A percentile compares a stretch with the other conserved stretches of the same genome.
Evolutionary conservation across 352 stramenopile species (phyloP).

Genomic region (Pythium phragmiticola): DNA sequence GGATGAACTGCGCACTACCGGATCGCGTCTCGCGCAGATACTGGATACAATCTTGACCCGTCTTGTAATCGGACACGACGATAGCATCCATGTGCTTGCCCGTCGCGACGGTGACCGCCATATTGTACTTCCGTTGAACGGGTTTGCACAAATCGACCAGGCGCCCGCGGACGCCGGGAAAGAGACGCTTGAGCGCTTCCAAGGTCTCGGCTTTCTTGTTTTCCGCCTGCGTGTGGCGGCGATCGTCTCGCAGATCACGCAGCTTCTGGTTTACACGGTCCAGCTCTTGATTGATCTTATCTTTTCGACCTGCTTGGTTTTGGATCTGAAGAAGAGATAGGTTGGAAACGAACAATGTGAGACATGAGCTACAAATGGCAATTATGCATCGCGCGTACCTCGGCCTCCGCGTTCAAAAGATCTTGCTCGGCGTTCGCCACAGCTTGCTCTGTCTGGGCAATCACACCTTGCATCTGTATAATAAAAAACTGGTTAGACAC

Average conservation of each 20-base stretch:
- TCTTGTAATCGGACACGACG: constrained; percentile 79
- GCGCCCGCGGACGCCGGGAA: constrained; percentile 92
- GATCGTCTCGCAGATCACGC: constrained; percentile 91
- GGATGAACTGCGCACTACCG: constrained; percentile 96
- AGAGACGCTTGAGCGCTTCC: constrained; percentile 85
- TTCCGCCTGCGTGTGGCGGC: constrained; percentile 91
- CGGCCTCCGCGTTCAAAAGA: constrained; percentile 53
- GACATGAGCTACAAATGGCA: background rate
- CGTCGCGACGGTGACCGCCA: constrained; percentile 96
- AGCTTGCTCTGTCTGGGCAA: constrained; percentile 52
- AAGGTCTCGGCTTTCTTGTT: constrained; percentile 72
- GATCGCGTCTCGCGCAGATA: constrained; percentile 96
- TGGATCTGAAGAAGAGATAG: constrained; percentile 35
- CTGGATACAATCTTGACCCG: constrained; percentile 82
- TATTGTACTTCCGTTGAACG: constrained; percentile 95
- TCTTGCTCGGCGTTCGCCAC: constrained; percentile 54
- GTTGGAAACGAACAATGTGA: background rate
- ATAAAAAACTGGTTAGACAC: background rate
- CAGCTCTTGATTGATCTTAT: constrained; percentile 63
- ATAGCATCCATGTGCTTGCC: constrained; percentile 97
- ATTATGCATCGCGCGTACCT: constrained; percentile 31
- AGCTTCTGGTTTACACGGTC: constrained; percentile 84
- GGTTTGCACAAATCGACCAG: constrained; percentile 97
- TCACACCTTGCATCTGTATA: constrained; percentile 67
- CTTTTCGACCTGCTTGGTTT: constrained; percentile 55